phyloP scores from a whole-genome alignment of 2,329 filamentous ascomycete genomes.

The Ophiostoma populinum region DNA sequence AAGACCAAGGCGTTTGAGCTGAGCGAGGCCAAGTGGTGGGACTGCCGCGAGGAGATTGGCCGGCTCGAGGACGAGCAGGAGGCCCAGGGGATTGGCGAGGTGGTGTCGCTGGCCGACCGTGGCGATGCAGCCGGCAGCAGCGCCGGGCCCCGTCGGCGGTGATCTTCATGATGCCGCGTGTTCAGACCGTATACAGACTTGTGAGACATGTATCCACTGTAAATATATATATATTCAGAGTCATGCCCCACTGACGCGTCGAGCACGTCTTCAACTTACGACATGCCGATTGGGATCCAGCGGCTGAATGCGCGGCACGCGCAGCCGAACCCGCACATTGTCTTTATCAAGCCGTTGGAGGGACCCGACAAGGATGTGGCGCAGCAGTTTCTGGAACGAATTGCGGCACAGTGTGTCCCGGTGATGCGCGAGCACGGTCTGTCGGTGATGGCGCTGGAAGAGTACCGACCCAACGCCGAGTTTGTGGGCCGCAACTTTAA shows the following conservation, averaged over 20 bases:
- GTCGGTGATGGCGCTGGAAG: slow-evolving; percentile 55
- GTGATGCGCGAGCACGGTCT: slow-evolving; percentile 51
- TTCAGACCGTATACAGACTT: too few species aligned
- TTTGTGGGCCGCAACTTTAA: slow-evolving; percentile 88
- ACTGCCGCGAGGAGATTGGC: slow-evolving; percentile 83
- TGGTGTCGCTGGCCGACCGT: slow-evolving; percentile 70
- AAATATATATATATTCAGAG: background rate
- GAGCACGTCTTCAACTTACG: too few species aligned
- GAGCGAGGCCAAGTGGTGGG: slow-evolving; percentile 98
- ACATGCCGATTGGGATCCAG: slow-evolving; percentile 63
- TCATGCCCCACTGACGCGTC: too few species aligned
- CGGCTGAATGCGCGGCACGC: slow-evolving; percentile 59
- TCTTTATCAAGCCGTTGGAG: slow-evolving; percentile 69
- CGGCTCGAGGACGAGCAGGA: slow-evolving; percentile 91
- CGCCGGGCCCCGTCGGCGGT: slow-evolving; percentile 10
- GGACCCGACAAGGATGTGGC: slow-evolving; percentile 45
- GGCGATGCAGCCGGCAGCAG: slow-evolving; percentile 29
- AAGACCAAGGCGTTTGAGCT: slow-evolving; percentile 79
- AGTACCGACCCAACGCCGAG: slow-evolving; percentile 64
- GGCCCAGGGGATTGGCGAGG: slow-evolving; percentile 83
- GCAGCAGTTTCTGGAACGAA: slow-evolving; percentile 55
- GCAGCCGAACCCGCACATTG: slow-evolving; percentile 60
- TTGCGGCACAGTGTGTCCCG: slow-evolving; percentile 66
- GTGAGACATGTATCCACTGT: too few species aligned
- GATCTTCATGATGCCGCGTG: too few species aligned